Evolutionary conservation across 495 filamentous ascomycete species (phyloP), one percentile per base, ranked within the genome.

Genomic region (Hypoxylon intermedium): DNA sequence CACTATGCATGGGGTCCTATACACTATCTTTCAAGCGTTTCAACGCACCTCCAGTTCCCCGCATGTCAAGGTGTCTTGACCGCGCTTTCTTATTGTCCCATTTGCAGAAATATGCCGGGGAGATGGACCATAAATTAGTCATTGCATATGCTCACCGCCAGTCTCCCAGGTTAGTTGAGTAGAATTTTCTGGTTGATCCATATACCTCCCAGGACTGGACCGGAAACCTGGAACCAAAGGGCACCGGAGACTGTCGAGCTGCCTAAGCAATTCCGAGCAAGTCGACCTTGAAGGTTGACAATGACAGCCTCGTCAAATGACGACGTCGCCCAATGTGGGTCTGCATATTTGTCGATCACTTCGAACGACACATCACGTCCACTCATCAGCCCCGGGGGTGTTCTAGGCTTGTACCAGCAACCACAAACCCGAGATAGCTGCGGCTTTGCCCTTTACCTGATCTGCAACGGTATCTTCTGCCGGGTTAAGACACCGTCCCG

Each of bases 331-430:
- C 38, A 40, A 40, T 31, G 49, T 67, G 63, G 63, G 56, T 59
- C 59, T 67, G 59, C 55, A 55, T 55, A 64, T 56, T 21, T 53
- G 59, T 64, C 63, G 67, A 67, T 70, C 63, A 62, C 21, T 30
- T 51, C 37, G 47, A 40, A 58, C 62, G 50, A 62, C 53, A 62
- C 28, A 58, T 58, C 58, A 58, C 48, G 63, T 53, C 63, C 53
- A 53, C 41, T 41, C 58, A 31, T 62, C 58, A 61, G 58, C 63
- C 58, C 58, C 62, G 63, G n/a, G 48, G 46, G 23, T 50, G 63
- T 58, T 67, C 63, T 58, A 67, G 57, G 52, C 57, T 52, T 61
- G 48, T 54, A 21, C 37, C 33, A 49, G 46, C 33, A 45, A 52
- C 13, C 43, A 5, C 42, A 48, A 37, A 19, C 36, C 38, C 20